phyloP scores from a whole-genome alignment of 257 asterid genomes.

The Nyctanthes arbortristis region DNA sequence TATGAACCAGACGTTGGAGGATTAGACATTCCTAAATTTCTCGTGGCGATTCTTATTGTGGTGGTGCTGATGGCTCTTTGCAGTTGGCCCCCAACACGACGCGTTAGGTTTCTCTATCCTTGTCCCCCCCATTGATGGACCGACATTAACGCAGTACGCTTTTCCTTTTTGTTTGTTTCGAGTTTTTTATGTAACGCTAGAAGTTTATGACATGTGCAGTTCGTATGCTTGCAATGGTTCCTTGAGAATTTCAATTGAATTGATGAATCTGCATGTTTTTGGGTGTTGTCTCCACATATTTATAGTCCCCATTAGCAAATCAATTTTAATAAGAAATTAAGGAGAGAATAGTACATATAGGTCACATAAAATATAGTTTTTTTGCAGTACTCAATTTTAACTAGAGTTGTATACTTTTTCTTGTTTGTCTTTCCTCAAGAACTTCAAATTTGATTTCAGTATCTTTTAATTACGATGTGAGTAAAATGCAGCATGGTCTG shows the following conservation, averaged over 20 bases:
- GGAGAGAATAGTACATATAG: no score
- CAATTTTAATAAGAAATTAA: no score
- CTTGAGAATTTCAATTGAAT: not conserved
- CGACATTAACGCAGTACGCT: conserved; percentile 13
- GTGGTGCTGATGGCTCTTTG: conserved; percentile 33
- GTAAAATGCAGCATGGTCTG: no score
- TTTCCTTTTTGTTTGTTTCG: not conserved
- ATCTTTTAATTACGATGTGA: no score
- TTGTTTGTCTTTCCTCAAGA: no score
- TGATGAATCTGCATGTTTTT: not conserved
- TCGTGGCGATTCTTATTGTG: conserved; percentile 29
- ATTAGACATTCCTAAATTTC: conserved; percentile 18
- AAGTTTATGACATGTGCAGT: not conserved
- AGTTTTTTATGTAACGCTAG: not conserved
- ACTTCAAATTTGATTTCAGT: no score
- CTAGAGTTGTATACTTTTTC: no score
- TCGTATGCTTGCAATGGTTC: not conserved
- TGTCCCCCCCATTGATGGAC: not conserved
- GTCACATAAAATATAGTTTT: no score
- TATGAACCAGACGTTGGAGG: conserved; percentile 31
- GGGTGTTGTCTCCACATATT: no score
- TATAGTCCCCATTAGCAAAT: no score
- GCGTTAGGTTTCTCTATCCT: conserved; percentile 20
- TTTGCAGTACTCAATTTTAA: no score
- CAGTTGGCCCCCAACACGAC: conserved; percentile 22